Percentiles rank a stretch among this genome's conserved stretches.
Conservation (phyloP, 345 rosid genomes). For the Sonneratia caseolaris region DNA sequence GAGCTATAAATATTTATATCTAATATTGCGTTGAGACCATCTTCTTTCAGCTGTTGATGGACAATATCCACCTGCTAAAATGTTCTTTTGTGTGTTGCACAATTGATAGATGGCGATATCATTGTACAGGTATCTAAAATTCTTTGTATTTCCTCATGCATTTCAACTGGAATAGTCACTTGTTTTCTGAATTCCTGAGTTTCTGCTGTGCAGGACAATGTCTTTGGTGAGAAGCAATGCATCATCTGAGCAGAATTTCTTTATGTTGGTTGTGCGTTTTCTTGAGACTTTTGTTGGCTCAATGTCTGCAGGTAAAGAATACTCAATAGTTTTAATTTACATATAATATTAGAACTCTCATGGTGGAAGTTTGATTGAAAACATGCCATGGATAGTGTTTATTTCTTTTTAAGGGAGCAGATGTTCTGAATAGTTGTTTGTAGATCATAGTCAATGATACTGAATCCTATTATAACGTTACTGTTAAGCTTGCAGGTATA, state of each 20-base stretch:
- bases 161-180: neutral
- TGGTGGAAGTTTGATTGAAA: neutral
- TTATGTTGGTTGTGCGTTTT: conserved; percentile 81
- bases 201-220: conserved; percentile 72
- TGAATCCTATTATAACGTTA: neutral
- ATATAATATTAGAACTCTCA: neutral
- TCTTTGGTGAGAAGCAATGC: conserved; percentile 68
- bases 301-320: conserved; percentile 76
- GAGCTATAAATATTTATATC: conserved; percentile 5
- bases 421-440: neutral
- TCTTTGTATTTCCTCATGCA: conserved; percentile 1
- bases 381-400: neutral
- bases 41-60: conserved; percentile 1
- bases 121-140: conserved; percentile 66
- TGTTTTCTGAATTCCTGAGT: neutral
- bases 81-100: conserved; percentile 17
- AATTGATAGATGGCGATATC: conserved; percentile 83
- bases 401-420: neutral
- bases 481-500: neutral
- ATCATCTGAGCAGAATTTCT: conserved; percentile 56
- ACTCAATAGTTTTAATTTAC: neutral
- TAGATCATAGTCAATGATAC: neutral
- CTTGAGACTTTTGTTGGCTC: conserved; percentile 98
- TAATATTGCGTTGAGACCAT: conserved; percentile 8
- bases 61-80: conserved; percentile 7